Base-by-base conservation (phyloP, 805 yeast species). In the Lachancea sp. region DNA sequence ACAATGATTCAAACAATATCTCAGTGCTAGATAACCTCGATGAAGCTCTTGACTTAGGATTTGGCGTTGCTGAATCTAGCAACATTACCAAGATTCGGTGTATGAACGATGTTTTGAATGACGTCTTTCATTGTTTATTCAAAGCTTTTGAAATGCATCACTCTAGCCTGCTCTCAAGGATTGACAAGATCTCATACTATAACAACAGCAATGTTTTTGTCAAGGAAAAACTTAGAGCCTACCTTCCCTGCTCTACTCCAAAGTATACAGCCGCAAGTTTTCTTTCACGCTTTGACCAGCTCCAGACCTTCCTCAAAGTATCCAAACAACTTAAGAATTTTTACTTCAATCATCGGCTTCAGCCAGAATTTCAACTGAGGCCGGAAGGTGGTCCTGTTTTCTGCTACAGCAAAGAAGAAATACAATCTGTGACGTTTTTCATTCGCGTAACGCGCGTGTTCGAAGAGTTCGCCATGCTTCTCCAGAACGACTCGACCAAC, bases 381-480 rank as follows among this genome's bases (percentile, higher is more conserved):
- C 44, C 49, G 34, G 44, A 46, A 12, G 49, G 46, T 22, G 18
- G 44, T 27, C 18, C 38, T 12, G 19, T 37, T 13, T 49, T 34
- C 26, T 46, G 49, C 25, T 46, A 49, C 27, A 39, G 37, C 36
- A 20, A 40, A n/a, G 20, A 41, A 32, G 49, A 46, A 35, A 36
- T 46, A 30, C 42, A 43, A 27, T 11, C 36, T 22, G 29, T 49
- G 19, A 4, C 27, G 6, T 20, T 46, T 29, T 46, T 49, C 31
- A 37, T 49, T 19, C 49, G 48, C 19, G 15, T 46, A 17, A 41
- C 52, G 39, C 44, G 44, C 20, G 37, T 46, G 25, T 49, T 49
- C 27, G 32, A 46, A 25, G 52, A 49, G 20, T 31, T 46, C 34
- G 43, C 46, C 15, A 41, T 46, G 48, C 48, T 46, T 26, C 36